A percentile compares a stretch with the other conserved stretches of the same genome.
Conservation (phyloP, 176 grass and related monocot genomes). For the Areca catechu region DNA sequence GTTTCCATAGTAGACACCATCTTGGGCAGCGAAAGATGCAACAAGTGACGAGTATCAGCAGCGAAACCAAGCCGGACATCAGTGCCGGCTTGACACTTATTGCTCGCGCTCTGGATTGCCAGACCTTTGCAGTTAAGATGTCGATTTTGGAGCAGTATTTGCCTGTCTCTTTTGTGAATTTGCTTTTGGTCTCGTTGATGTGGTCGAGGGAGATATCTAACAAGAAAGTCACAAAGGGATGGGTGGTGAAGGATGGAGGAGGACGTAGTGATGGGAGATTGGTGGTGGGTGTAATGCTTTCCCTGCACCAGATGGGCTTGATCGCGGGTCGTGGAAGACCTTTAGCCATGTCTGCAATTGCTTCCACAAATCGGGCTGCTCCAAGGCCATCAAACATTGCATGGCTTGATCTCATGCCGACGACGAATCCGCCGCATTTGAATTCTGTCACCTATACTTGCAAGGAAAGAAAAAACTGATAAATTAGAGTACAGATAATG, state of each 20-base stretch:
- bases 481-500: too few species aligned
- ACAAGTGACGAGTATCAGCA: constrained; percentile 13
- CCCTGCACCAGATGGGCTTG: constrained; percentile 18
- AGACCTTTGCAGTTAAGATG: constrained; percentile 11
- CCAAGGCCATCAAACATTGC: constrained; percentile 9
- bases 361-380: constrained; percentile 1
- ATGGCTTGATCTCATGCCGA: constrained; percentile 14
- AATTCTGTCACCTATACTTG: constrained; percentile 24
- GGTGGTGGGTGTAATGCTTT: constrained; percentile 6
- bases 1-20: constrained; percentile 17
- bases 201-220: constrained; percentile 5
- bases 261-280: not conserved
- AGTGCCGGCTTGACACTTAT: not conserved
- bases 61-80: constrained; percentile 13
- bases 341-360: not conserved
- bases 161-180: constrained; percentile 6
- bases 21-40: not conserved
- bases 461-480: not conserved
- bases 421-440: constrained; percentile 17
- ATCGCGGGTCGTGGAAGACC: constrained; percentile 11
- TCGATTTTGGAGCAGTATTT: constrained; percentile 18
- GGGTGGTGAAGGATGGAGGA: not conserved
- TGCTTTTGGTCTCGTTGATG: constrained; percentile 7
- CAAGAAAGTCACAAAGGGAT: not conserved
- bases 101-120: constrained; percentile 1